phyloP scores from a whole-genome alignment of 1,139 yeast genomes.

The Geotrichum reessii region DNA sequence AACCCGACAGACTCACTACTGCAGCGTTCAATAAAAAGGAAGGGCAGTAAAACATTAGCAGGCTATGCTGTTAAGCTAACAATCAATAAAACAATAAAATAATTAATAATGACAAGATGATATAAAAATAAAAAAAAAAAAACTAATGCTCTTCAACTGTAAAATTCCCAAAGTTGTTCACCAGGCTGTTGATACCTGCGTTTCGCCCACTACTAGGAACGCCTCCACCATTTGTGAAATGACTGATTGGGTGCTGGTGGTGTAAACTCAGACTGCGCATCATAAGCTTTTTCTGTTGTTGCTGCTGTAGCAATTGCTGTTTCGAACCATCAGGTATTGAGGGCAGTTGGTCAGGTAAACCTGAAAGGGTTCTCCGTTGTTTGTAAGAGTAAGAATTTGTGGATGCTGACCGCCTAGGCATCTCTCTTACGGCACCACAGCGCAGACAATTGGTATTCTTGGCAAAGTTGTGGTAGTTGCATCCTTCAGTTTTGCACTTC shows the following conservation, averaged over 20 bases:
- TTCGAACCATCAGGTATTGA: neutral
- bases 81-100: neutral
- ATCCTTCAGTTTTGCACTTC: constrained; percentile 76
- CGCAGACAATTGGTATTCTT: constrained; percentile 80
- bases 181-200: neutral
- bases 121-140: neutral
- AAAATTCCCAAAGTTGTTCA: neutral
- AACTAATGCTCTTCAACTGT: neutral
- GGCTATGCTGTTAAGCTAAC: neutral
- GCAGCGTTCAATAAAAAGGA: neutral
- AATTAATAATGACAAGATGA: neutral
- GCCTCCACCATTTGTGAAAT: neutral
- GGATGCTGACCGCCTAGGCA: constrained; percentile 13
- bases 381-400: constrained; percentile 7
- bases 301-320: constrained; percentile 1
- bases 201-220: neutral
- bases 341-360: constrained; percentile 2
- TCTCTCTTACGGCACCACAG: constrained; percentile 74
- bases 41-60: neutral
- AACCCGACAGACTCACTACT: no score
- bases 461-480: constrained; percentile 90
- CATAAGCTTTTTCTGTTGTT: neutral
- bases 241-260: neutral
- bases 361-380: neutral
- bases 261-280: neutral